Conservation (phyloP, 2,329 filamentous ascomycete species). For the Arthrobotrys pseudoclavata region DNA sequence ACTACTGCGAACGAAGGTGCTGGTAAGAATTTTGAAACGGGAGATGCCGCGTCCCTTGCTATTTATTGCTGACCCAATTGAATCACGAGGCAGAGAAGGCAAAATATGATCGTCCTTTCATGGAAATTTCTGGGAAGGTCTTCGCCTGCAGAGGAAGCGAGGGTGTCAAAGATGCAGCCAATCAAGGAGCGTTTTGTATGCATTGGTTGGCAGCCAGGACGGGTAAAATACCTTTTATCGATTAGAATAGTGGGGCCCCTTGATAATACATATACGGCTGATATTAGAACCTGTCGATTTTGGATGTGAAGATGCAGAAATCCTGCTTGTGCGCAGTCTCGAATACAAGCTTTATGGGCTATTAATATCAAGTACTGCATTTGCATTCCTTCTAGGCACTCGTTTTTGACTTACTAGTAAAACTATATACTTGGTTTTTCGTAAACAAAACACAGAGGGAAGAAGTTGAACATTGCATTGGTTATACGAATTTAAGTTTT, state of each 20-base stretch:
- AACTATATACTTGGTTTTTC: background rate
- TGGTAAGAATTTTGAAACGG: slow-evolving; percentile 47
- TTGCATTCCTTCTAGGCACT: slow-evolving; percentile 15
- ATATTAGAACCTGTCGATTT: background rate
- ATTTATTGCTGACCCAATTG: slow-evolving; percentile 37
- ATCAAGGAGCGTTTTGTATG: slow-evolving; percentile 11
- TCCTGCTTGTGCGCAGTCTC: slow-evolving; percentile 2
- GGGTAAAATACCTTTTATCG: slow-evolving; percentile 23
- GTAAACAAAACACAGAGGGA: no score
- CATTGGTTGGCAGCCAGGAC: background rate
- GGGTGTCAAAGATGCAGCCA: slow-evolving; percentile 15
- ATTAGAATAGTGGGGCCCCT: slow-evolving; percentile 18
- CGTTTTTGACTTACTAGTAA: background rate
- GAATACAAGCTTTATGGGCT: slow-evolving; percentile 6
- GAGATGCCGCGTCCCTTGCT: slow-evolving; percentile 27
- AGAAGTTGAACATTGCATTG: background rate
- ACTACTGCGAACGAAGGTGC: slow-evolving; percentile 25
- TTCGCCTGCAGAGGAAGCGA: background rate
- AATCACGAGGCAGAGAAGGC: background rate
- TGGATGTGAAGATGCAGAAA: slow-evolving; percentile 9
- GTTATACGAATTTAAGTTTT: background rate
- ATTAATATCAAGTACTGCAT: slow-evolving; percentile 25
- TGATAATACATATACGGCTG: background rate
- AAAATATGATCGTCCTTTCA: slow-evolving; percentile 1
- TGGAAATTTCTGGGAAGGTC: slow-evolving; percentile 4